Evolutionary conservation across 129 eudicot genomes (phyloP).

Genomic region (Calendula officinalis): DNA sequence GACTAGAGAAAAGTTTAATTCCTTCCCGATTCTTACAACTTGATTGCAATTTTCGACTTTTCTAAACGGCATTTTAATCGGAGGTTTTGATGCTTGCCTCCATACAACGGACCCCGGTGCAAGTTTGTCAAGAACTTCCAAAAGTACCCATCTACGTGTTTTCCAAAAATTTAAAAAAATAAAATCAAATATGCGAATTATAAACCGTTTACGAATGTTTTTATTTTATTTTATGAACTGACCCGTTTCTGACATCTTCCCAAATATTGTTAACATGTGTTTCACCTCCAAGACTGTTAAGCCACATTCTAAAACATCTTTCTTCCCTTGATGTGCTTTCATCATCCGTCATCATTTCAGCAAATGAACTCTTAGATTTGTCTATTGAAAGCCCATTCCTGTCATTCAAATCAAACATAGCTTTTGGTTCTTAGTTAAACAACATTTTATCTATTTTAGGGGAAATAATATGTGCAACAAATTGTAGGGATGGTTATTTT

Average conservation of each 20-base stretch:
- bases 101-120: slow-evolving; percentile 73
- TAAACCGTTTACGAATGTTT: background rate
- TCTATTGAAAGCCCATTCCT: slow-evolving; percentile 68
- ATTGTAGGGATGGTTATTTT: too few species aligned
- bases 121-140: slow-evolving; percentile 79
- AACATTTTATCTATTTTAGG: background rate
- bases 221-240: slow-evolving; percentile 31
- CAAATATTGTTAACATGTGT: slow-evolving; percentile 69
- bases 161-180: background rate
- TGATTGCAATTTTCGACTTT: slow-evolving; percentile 85
- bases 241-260: slow-evolving; percentile 83
- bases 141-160: slow-evolving; percentile 54
- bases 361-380: slow-evolving; percentile 43
- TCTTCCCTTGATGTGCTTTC: slow-evolving; percentile 75
- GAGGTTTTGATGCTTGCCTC: slow-evolving; percentile 78
- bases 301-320: slow-evolving; percentile 82
- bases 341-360: slow-evolving; percentile 69
- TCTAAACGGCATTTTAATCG: slow-evolving; percentile 68
- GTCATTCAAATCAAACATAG: slow-evolving; percentile 17
- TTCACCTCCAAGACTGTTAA: slow-evolving; percentile 76
- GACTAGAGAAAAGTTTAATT: slow-evolving; percentile 66
- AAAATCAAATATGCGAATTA: slow-evolving; percentile 18
- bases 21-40: slow-evolving; percentile 67
- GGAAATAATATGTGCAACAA: too few species aligned
- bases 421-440: background rate